Percentiles rank a stretch among this genome's conserved stretches.
phyloP scores from a whole-genome alignment of 2,329 filamentous ascomycete species.

The Domatiomyces globalis region DNA sequence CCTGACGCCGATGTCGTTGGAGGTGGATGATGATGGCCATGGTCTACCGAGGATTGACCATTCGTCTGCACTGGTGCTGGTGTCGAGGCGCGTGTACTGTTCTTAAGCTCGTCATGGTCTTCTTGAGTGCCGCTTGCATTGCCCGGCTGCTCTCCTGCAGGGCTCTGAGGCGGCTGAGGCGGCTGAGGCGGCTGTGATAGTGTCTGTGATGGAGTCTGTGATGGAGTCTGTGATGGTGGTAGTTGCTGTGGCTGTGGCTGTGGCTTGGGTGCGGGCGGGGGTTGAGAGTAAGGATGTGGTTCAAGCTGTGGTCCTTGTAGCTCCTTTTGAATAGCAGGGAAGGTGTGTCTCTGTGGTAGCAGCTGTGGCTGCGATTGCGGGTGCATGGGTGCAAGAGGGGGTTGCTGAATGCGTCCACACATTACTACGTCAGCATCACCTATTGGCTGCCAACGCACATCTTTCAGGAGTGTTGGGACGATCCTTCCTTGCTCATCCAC shows the following conservation, averaged over 20 bases:
- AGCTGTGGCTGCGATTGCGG: background rate
- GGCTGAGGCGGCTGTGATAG: no score
- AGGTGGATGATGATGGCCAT: background rate
- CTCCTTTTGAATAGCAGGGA: no score
- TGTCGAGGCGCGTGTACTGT: background rate
- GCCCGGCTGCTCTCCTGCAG: background rate
- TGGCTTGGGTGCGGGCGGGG: background rate
- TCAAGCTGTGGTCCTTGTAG: background rate
- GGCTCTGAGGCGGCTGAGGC: background rate
- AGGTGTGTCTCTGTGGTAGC: background rate
- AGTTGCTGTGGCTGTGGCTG: background rate
- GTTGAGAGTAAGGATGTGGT: no score
- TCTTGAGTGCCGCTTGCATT: background rate
- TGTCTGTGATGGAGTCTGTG: background rate
- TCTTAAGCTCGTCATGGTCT: background rate
- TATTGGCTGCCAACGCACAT: slow-evolving; percentile 61
- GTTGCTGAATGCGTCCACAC: slow-evolving; percentile 46
- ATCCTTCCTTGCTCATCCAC: slow-evolving; percentile 40
- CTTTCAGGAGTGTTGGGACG: slow-evolving; percentile 47
- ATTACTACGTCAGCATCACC: slow-evolving; percentile 66
- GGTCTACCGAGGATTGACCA: background rate
- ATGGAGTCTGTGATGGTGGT: background rate
- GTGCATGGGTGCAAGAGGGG: background rate
- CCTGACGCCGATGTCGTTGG: background rate
- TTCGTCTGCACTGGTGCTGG: background rate